phyloP scores from a whole-genome alignment of 495 filamentous ascomycete species.

The Xylaria nigripes region DNA sequence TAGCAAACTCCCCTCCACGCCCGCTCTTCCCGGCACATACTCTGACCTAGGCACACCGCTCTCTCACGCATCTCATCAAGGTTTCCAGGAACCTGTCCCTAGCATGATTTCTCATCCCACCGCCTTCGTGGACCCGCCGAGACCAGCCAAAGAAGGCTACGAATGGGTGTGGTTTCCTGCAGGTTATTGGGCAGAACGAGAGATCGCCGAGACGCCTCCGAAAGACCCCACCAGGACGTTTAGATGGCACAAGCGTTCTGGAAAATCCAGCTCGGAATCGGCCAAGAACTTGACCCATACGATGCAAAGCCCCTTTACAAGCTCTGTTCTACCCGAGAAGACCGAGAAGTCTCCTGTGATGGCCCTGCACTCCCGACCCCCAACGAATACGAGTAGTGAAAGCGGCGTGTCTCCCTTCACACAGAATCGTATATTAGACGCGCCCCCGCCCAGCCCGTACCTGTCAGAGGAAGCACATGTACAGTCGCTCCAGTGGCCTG shows the following conservation, averaged over 20 bases:
- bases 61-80: background rate
- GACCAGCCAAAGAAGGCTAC: constrained; percentile 38
- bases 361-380: constrained; percentile 15
- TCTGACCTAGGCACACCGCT: background rate
- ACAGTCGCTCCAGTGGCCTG: constrained; percentile 31
- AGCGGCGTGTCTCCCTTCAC: constrained; percentile 17
- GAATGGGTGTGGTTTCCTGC: constrained; percentile 52
- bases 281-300: constrained; percentile 18
- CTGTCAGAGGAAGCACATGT: constrained; percentile 39
- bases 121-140: constrained; percentile 35
- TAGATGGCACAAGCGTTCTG: constrained; percentile 31
- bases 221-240: constrained; percentile 26
- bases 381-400: constrained; percentile 19
- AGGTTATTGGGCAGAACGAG: constrained; percentile 48
- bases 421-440: constrained; percentile 9
- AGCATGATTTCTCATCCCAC: constrained; percentile 7
- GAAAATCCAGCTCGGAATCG: constrained; percentile 25
- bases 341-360: constrained; percentile 20
- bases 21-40: constrained; percentile 6
- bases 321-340: constrained; percentile 29
- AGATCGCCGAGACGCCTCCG: constrained; percentile 23
- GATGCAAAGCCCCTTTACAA: constrained; percentile 7
- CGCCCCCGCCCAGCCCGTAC: constrained; percentile 28
- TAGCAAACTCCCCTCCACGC: constrained; percentile 16
- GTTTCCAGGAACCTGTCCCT: constrained; percentile 11